Conservation (phyloP, 148 eudicot species). For the Camellia granthamiana region DNA sequence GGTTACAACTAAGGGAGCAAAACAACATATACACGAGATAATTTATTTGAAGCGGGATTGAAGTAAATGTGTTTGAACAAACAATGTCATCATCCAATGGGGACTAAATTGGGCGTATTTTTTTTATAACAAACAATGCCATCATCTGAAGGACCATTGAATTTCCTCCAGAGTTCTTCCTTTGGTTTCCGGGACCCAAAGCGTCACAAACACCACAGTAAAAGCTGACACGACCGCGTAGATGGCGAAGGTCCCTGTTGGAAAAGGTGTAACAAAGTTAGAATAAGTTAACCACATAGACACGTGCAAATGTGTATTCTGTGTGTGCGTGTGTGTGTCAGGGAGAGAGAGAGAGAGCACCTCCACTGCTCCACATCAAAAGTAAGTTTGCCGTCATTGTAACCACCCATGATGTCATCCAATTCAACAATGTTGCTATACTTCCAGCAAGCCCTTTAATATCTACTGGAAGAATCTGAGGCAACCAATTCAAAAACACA, state of each 20-base stretch:
- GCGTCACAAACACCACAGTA: constrained; percentile 48
- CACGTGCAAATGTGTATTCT: neutral
- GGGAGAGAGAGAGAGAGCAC: constrained; percentile 34
- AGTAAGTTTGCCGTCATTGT: constrained; percentile 73
- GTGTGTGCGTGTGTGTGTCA: neutral
- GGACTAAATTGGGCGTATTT: too few species aligned
- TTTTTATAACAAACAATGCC: neutral
- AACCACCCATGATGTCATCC: constrained; percentile 52
- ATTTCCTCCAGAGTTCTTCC: constrained; percentile 85
- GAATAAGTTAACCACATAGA: neutral
- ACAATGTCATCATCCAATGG: constrained; percentile 1
- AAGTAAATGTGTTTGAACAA: neutral
- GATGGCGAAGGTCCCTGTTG: constrained; percentile 59
- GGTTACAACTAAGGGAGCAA: constrained; percentile 1
- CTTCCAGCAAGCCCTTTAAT: constrained; percentile 83
- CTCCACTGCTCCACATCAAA: constrained; percentile 71
- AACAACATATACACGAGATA: neutral
- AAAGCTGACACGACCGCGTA: constrained; percentile 49
- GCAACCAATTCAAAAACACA: neutral
- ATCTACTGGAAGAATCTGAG: constrained; percentile 65
- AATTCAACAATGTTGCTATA: constrained; percentile 64
- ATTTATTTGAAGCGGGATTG: neutral
- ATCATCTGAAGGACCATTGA: constrained; percentile 63
- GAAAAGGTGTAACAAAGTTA: constrained; percentile 1
- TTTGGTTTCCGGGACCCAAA: constrained; percentile 89